Base-by-base conservation (phyloP, 441 rosid species). In the Melastoma candidum region DNA sequence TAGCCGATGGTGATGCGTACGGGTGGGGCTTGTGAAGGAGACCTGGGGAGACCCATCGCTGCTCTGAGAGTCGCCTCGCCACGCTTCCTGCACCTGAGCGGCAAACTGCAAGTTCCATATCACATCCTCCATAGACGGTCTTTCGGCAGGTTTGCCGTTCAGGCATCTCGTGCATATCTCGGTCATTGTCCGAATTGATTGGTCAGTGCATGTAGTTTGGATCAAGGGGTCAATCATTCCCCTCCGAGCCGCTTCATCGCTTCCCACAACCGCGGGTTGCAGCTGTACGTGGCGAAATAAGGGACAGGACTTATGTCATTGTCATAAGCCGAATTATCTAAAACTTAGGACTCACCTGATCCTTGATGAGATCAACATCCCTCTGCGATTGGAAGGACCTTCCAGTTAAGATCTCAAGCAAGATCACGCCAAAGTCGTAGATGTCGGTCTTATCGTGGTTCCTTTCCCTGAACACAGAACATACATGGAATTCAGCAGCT, bases 331-430 rank as follows among this genome's bases (percentile, higher is more conserved):
- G 22, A 13, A 0, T 55, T 17, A 39, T 9, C 2, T 3, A 12
- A 39, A 55, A 11, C 2, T 26, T 36, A 54, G 59, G 7, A 7
- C 14, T 68, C 66, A 80, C 97, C 82, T 79, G 81, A 27, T 83
- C 78, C 70, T 59, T 82, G 24, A 83, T 62, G 57, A 47, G 59
- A 58, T 73, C 76, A 41, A 86, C 76, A 64, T 84, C 90, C 49
- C 51, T 71, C 68, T 41, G 67, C 56, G 84, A 62, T 47, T 67
- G 71, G 65, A 84, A n/a, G 48, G 84, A 80, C 62, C 76, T 80
- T 50, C 97, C 96, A 26, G 74, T 75, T 60, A 94, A 77, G 57
- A 83, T 75, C 71, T 94, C 99, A 0, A 87, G 85, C 67, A 94
- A 72, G 63, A 89, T 89, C 58, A 82, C 77, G 60, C 99, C 97